phyloP scores from a whole-genome alignment of 2,329 filamentous ascomycete species.

The Alternaria angustiovoidea region DNA sequence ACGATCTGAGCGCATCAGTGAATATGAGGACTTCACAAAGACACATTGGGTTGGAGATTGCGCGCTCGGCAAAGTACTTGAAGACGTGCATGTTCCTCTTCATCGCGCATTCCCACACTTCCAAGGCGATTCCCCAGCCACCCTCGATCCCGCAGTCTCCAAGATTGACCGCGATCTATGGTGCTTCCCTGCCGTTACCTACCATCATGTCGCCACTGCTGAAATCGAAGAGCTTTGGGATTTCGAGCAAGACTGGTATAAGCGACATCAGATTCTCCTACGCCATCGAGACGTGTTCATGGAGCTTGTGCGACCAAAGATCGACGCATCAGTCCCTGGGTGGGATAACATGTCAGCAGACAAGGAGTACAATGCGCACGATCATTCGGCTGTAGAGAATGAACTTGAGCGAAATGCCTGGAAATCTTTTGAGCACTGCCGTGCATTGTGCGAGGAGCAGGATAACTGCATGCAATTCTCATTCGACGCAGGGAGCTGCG shows the following conservation, averaged over 20 bases:
- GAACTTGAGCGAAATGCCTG: conserved; percentile 43
- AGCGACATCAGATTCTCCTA: conserved; percentile 43
- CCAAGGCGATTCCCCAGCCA: conserved; percentile 55
- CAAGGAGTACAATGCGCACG: conserved; percentile 47
- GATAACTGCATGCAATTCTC: conserved; percentile 47
- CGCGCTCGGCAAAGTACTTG: conserved; percentile 49
- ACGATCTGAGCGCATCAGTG: conserved; percentile 37
- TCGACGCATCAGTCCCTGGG: conserved; percentile 27
- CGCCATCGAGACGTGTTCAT: conserved; percentile 51
- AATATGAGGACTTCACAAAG: conserved; percentile 50
- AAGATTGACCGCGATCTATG: conserved; percentile 52
- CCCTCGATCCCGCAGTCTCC: conserved; percentile 48
- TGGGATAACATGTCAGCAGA: conserved; percentile 52
- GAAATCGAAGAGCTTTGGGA: conserved; percentile 51
- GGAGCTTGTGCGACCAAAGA: conserved; percentile 43
- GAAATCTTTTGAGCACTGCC: conserved; percentile 48
- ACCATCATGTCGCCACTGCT: conserved; percentile 49
- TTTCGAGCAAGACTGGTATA: conserved; percentile 52
- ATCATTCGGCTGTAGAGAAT: conserved; percentile 32
- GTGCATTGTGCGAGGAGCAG: conserved; percentile 44
- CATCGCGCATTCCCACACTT: conserved; percentile 55
- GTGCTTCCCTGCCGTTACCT: conserved; percentile 55
- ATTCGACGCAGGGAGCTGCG: conserved; percentile 44
- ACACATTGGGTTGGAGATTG: conserved; percentile 52
- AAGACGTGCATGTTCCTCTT: conserved; percentile 47